A percentile compares a stretch with the other conserved stretches of the same genome.
Conservation (phyloP, 805 yeast genomes). For the Isabelozyma gotoi region DNA sequence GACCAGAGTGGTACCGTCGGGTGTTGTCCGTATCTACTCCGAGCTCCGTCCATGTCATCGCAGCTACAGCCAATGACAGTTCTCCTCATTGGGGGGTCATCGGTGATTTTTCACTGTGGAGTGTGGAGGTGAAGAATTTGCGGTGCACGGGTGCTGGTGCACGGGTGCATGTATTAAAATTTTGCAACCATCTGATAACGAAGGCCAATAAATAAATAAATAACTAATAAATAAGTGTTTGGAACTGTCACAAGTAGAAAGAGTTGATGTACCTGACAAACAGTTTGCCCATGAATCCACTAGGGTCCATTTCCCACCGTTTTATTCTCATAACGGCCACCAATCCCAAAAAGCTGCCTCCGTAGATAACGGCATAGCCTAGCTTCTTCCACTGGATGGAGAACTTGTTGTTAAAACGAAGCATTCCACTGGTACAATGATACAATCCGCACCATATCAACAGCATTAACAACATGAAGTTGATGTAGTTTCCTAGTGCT, state of each 20-base stretch:
- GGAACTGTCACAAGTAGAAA: background rate
- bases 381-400: constrained; percentile 38
- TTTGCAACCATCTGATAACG: background rate
- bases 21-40: background rate
- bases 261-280: constrained; percentile 24
- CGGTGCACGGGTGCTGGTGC: background rate
- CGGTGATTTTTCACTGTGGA: background rate
- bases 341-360: constrained; percentile 34
- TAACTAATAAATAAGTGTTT: background rate
- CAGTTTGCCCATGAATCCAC: constrained; percentile 27
- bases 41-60: background rate
- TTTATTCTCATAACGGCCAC: constrained; percentile 31
- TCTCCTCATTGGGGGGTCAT: background rate
- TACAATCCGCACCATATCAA: constrained; percentile 44
- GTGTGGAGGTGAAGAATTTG: too few species aligned
- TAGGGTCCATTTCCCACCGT: constrained; percentile 16
- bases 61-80: background rate
- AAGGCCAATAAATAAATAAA: too few species aligned
- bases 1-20: background rate
- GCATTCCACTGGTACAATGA: constrained; percentile 55
- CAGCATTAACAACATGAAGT: constrained; percentile 27
- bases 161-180: background rate
- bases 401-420: constrained; percentile 44
- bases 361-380: constrained; percentile 43
- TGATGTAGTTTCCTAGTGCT: constrained; percentile 20